Base-by-base conservation (phyloP, 805 yeast genomes). In the Ogataea kodamae region DNA sequence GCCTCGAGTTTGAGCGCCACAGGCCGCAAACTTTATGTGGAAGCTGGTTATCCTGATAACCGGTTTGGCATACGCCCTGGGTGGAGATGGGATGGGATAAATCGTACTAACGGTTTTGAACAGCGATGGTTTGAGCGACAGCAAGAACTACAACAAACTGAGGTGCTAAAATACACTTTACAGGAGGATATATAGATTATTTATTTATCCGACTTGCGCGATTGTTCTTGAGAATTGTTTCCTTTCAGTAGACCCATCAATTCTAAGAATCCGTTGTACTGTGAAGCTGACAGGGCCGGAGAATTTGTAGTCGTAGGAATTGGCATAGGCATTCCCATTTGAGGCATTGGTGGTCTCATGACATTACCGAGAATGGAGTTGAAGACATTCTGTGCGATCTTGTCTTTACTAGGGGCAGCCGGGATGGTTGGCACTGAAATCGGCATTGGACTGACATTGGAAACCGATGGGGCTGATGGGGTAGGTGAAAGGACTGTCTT, bases 41-140 rank as follows among this genome's bases (percentile, higher is more conserved):
- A 80, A 0, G 43, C 67, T 0, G 40, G 35, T 9, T 74, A 59
- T 35, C 76, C 85, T 0, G 74, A 73, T 13, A 89, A 89, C 52
- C 62, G 97, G 37, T 89, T 85, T 57, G 71, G 71, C 3, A 78
- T 89, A 9, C 59, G 62, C 4, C 95, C 96, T 0, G 96, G 97
- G 0, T 65, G 67, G 45, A 65, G 85, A 37, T 89, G 97, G 97
- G 95, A 85, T 57, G 97, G 97, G 0, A 78, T 89, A 2, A 89
- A 86, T 58, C 63, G 97, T 39, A 78, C 94, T 0, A 89, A 81
- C 52, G 96, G 96, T 3, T 89, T 83, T 58, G 97, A 89, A 53
- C 64, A 61, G 30, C 64, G 70, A 35, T 71, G 83, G 67, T 67
- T 83, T 43, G 65, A 56, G 27, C 65, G 52, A 46, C 67, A 59